Evolutionary conservation across 1,284 basidiomycete species (phyloP).

Genomic region (Apiotrichum montevideense): DNA sequence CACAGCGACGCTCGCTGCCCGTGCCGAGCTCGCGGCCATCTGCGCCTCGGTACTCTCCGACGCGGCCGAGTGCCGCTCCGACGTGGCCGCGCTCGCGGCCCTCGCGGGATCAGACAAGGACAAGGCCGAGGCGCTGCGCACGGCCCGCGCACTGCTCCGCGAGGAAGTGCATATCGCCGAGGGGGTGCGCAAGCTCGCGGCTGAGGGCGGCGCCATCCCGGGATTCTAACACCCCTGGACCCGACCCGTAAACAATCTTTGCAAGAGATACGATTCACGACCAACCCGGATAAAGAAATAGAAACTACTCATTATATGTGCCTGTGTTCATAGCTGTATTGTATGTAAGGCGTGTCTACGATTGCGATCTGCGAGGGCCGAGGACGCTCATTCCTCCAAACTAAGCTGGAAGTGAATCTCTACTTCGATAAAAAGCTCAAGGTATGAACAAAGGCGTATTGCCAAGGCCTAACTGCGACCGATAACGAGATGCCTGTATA

Average conservation of each 20-base stretch:
- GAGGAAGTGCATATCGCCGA: constrained; percentile 11
- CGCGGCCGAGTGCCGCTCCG: constrained; percentile 5
- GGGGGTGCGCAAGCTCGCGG: constrained; percentile 10
- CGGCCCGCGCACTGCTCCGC: constrained; percentile 10
- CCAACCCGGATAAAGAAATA: too few relatives aligned
- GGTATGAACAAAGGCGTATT: too few relatives aligned
- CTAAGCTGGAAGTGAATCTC: too few relatives aligned
- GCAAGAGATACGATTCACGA: too few relatives aligned
- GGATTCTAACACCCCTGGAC: constrained; percentile 5
- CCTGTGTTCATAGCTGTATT: too few relatives aligned
- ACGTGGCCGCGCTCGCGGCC: constrained; percentile 4
- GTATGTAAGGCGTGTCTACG: too few relatives aligned
- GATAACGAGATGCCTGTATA: too few relatives aligned
- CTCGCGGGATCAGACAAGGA: neutral
- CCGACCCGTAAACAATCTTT: neutral
- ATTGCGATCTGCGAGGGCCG: too few relatives aligned
- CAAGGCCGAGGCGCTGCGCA: constrained; percentile 6
- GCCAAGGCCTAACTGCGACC: too few relatives aligned
- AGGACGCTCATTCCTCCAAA: too few relatives aligned
- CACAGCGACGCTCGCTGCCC: constrained; percentile 6
- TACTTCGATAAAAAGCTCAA: too few relatives aligned
- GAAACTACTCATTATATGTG: neutral
- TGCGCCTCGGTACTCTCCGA: constrained; percentile 14
- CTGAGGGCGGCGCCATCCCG: constrained; percentile 9
- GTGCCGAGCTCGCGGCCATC: constrained; percentile 6